Conservation (phyloP, 2,329 filamentous ascomycete species). For the Aspergillus neoniger region DNA sequence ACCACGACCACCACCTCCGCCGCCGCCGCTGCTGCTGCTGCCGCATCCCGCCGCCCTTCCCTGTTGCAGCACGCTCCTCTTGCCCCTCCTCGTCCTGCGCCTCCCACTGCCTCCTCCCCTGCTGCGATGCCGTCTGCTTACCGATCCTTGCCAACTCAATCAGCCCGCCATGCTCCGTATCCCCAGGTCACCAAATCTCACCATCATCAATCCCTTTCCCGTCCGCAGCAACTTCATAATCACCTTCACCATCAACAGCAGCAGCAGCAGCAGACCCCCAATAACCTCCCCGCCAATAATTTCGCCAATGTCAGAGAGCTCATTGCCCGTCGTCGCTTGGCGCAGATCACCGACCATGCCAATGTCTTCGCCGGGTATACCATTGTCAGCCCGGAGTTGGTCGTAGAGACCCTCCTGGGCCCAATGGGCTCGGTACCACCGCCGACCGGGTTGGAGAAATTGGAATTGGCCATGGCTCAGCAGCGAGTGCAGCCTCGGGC, state of each 20-base stretch:
- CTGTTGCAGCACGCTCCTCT: slow-evolving; percentile 36
- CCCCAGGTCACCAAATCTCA: slow-evolving; percentile 40
- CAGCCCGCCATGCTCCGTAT: slow-evolving; percentile 41
- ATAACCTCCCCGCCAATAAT: slow-evolving; percentile 37
- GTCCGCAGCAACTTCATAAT: slow-evolving; percentile 22
- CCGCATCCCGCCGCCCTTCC: slow-evolving; percentile 31
- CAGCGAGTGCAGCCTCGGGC: slow-evolving; percentile 44
- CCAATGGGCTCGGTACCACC: slow-evolving; percentile 45
- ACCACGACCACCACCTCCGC: slow-evolving; percentile 17
- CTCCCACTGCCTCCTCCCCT: slow-evolving; percentile 28
- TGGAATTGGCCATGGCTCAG: slow-evolving; percentile 48
- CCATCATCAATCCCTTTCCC: slow-evolving; percentile 24
- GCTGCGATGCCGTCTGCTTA: slow-evolving; percentile 48
- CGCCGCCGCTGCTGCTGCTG: slow-evolving; percentile 20
- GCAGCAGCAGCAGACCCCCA: slow-evolving; percentile 18
- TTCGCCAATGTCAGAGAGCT: slow-evolving; percentile 45
- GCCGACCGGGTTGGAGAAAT: slow-evolving; percentile 45
- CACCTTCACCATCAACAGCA: slow-evolving; percentile 19
- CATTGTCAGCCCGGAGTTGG: slow-evolving; percentile 47
- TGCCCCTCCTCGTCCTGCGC: slow-evolving; percentile 36
- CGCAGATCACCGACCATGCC: slow-evolving; percentile 49
- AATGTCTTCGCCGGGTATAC: slow-evolving; percentile 48
- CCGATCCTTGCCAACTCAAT: slow-evolving; percentile 41
- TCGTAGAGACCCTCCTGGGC: slow-evolving; percentile 46
- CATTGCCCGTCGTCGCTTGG: slow-evolving; percentile 44